These are phyloP conservation scores for Hyphodiscus sp. DNA, from an alignment of 2,329 filamentous ascomycete genomes.

Conservation along the genomic window DNA sequence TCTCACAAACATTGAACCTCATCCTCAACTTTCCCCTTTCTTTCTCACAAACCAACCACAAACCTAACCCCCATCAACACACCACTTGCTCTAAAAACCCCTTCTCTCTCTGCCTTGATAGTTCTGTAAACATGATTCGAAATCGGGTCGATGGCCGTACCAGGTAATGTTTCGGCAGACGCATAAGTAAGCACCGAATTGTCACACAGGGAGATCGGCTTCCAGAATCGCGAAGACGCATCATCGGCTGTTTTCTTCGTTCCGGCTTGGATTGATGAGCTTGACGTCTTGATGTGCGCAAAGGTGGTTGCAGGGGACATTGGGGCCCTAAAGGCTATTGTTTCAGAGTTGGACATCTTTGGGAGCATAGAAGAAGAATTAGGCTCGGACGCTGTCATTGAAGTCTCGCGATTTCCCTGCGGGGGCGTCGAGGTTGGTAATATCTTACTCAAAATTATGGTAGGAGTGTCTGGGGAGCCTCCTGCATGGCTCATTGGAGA, in stretches of 20 bases:
- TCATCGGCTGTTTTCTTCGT: neutral
- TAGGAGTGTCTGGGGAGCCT: no score
- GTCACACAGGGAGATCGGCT: neutral
- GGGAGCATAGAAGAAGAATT: no score
- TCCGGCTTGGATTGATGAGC: neutral
- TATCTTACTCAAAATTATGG: no score
- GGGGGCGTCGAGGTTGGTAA: neutral
- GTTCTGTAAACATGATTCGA: neutral
- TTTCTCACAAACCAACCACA: slow-evolving; percentile 8
- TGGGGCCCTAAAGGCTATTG: neutral
- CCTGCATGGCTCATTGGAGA: neutral
- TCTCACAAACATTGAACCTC: neutral
- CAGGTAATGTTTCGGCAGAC: neutral
- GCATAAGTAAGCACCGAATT: neutral
- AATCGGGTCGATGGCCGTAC: neutral
- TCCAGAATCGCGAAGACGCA: neutral
- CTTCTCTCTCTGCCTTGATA: slow-evolving; percentile 6
- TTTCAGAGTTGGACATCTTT: neutral
- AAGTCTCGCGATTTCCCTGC: neutral
- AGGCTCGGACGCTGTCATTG: neutral
- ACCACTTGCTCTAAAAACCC: slow-evolving; percentile 10
- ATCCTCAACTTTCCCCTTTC: neutral
- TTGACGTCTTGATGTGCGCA: neutral
- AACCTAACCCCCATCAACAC: slow-evolving; percentile 16
- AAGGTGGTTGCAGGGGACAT: neutral